phyloP scores from a whole-genome alignment of 805 yeast genomes.

The Pichia cabralensis region DNA sequence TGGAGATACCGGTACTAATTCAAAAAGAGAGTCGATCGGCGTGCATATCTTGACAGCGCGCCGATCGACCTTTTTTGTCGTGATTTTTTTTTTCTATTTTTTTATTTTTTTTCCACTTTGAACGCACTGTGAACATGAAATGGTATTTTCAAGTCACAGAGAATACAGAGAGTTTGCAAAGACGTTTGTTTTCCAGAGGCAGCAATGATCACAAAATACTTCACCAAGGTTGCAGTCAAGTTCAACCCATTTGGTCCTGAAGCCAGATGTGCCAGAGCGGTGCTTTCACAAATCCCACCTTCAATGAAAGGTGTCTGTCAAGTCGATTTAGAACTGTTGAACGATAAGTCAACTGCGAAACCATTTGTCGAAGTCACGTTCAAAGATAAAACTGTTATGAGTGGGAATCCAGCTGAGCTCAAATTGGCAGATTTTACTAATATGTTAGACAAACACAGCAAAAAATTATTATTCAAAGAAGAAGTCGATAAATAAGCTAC shows the following conservation, averaged over 20 bases:
- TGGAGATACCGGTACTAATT: too few species aligned
- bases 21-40: too few species aligned
- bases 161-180: background rate
- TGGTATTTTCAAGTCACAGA: too few species aligned
- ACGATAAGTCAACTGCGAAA: conserved; percentile 31
- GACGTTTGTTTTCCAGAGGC: too few species aligned
- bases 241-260: conserved; percentile 71
- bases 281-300: conserved; percentile 75
- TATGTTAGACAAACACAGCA: conserved; percentile 71
- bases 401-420: conserved; percentile 51
- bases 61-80: too few species aligned
- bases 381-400: conserved; percentile 67
- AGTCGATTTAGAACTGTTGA: conserved; percentile 57
- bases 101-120: too few species aligned
- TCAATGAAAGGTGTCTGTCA: conserved; percentile 48
- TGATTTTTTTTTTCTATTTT: too few species aligned
- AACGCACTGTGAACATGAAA: too few species aligned
- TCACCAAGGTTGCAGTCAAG: conserved; percentile 62
- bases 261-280: conserved; percentile 71
- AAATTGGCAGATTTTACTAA: conserved; percentile 54
- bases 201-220: conserved; percentile 81
- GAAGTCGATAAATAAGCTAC: conserved; percentile 33
- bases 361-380: conserved; percentile 70
- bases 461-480: conserved; percentile 66
- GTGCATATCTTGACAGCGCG: too few species aligned